phyloP scores from a whole-genome alignment of 805 yeast genomes.

The Saccharomycopsis capsularis region DNA sequence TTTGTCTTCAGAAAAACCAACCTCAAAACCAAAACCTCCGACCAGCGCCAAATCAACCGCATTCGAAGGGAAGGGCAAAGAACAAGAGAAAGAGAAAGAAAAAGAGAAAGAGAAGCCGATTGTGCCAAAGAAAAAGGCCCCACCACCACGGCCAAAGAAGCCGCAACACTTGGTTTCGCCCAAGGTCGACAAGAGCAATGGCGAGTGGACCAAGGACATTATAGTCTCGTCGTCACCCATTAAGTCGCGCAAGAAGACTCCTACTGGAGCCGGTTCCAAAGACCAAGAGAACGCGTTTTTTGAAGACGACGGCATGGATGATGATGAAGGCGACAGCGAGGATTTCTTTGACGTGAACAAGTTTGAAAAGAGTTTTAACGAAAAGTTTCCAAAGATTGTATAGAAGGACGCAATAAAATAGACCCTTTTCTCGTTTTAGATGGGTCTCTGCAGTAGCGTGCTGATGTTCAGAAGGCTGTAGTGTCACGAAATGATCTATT shows the following conservation, averaged over 20 bases:
- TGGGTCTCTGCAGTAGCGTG: no score
- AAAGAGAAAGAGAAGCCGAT: conserved; percentile 2
- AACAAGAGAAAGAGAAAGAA: no score
- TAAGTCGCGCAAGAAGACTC: not conserved
- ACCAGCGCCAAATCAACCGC: no score
- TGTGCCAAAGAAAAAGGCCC: conserved; percentile 14
- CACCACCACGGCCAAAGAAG: conserved; percentile 22
- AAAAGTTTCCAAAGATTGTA: conserved; percentile 18
- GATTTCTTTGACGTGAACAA: conserved; percentile 21
- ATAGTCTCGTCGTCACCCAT: not conserved
- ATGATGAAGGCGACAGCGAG: conserved; percentile 7
- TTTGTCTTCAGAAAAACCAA: not conserved
- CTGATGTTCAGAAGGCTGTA: no score
- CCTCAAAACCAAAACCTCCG: conserved; percentile 2
- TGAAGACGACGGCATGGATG: conserved; percentile 13
- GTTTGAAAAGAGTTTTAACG: conserved; percentile 21
- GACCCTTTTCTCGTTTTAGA: no score
- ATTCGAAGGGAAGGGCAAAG: no score
- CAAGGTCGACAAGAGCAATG: conserved; percentile 2
- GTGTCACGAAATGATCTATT: no score
- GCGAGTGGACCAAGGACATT: not conserved
- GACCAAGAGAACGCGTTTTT: conserved; percentile 18
- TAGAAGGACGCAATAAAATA: no score
- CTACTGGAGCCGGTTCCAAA: not conserved
- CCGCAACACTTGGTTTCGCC: conserved; percentile 21